A percentile compares a stretch with the other conserved stretches of the same genome.
phyloP scores from a whole-genome alignment of 169 alveolate genomes.

The Perkinsus chesapeaki region DNA sequence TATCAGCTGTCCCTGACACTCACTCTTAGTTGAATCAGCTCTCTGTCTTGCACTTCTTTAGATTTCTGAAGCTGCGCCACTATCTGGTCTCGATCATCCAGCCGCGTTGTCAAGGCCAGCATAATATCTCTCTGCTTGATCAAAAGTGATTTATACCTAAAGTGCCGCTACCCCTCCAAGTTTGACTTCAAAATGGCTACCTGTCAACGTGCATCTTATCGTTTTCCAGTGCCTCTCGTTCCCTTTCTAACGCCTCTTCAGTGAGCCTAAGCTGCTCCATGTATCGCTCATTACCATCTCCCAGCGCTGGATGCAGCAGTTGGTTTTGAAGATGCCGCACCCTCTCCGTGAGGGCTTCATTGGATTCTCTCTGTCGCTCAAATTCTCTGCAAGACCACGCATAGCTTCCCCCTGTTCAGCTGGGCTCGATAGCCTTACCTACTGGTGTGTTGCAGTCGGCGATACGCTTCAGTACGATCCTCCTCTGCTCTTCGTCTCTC shows the following conservation, averaged over 20 bases:
- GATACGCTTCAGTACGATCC: conserved; percentile 61
- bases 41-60: conserved; percentile 57
- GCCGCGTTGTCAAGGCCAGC: conserved; percentile 71
- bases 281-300: conserved; percentile 54
- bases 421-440: conserved; percentile 59
- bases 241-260: conserved; percentile 65
- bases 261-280: conserved; percentile 57
- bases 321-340: not conserved
- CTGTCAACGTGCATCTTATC: conserved; percentile 71
- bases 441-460: conserved; percentile 65
- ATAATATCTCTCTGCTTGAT: conserved; percentile 74
- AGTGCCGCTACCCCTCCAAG: not conserved
- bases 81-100: conserved; percentile 76
- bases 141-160: conserved; percentile 53
- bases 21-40: not conserved
- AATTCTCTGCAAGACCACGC: conserved; percentile 68
- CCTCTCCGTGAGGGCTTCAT: conserved; percentile 21
- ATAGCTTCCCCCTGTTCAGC: conserved; percentile 61
- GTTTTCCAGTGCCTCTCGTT: conserved; percentile 61
- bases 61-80: conserved; percentile 66
- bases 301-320: conserved; percentile 57
- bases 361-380: conserved; percentile 67
- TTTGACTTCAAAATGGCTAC: not conserved
- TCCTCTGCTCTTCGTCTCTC: conserved; percentile 39
- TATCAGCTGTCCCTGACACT: not conserved